A percentile compares a stretch with the other conserved stretches of the same genome.
phyloP scores from a whole-genome alignment of 2,329 filamentous ascomycete species.

The Trichoderma guizhouense region DNA sequence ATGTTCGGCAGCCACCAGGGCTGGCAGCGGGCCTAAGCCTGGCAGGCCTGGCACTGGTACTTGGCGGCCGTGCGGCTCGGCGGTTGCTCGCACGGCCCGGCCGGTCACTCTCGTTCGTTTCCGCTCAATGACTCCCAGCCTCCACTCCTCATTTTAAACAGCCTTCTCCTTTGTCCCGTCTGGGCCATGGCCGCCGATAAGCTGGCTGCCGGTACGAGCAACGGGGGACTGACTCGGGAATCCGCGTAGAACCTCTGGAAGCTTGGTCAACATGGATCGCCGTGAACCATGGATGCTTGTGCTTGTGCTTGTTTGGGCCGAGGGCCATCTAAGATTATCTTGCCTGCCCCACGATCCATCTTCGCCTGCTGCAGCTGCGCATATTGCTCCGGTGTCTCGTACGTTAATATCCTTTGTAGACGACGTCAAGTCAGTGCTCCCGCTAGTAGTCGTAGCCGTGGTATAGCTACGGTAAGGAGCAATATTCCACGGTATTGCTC shows the following conservation, averaged over 20 bases:
- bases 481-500: not conserved
- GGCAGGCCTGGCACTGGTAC: not conserved
- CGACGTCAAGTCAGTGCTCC: not conserved
- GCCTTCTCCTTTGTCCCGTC: constrained; percentile 8
- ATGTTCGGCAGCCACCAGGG: constrained; percentile 16
- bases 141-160: constrained; percentile 13
- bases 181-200: constrained; percentile 10
- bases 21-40: not conserved
- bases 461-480: not conserved
- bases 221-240: not conserved
- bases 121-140: constrained; percentile 1
- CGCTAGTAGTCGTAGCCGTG: not conserved
- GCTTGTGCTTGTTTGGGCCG: not conserved
- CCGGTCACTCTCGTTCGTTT: not conserved
- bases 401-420: not conserved
- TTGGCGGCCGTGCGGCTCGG: not conserved
- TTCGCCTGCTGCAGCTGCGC: constrained; percentile 14
- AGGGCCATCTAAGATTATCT: constrained; percentile 12
- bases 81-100: not conserved
- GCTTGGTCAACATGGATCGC: constrained; percentile 11
- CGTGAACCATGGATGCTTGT: not conserved
- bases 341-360: constrained; percentile 16
- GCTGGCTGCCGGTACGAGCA: not conserved
- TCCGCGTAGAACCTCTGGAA: constrained; percentile 4
- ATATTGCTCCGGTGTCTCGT: not conserved